phyloP scores from a whole-genome alignment of 2,329 filamentous ascomycete genomes.

The Colletotrichum sp. region DNA sequence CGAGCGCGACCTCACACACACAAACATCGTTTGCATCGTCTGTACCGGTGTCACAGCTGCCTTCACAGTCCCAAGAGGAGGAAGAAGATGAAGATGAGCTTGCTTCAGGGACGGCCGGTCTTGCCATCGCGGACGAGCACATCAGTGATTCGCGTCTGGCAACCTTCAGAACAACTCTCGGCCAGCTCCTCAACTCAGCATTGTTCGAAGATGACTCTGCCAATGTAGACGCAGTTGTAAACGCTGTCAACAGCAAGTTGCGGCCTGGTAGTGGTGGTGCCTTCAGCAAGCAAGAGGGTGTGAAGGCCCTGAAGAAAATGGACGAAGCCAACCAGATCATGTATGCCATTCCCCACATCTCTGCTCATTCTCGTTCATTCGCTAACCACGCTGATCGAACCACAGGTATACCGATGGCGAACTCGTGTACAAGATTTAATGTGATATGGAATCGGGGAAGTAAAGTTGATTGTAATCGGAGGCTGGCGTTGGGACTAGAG shows the following conservation, averaged over 20 bases:
- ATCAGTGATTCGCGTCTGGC: constrained; percentile 69
- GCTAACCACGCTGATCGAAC: background rate
- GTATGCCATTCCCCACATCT: constrained; percentile 57
- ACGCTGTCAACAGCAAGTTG: constrained; percentile 78
- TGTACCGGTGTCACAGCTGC: constrained; percentile 74
- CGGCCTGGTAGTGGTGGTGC: constrained; percentile 54
- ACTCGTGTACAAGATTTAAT: constrained; percentile 72
- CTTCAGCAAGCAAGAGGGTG: constrained; percentile 76
- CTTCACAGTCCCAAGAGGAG: constrained; percentile 47
- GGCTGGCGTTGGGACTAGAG: background rate
- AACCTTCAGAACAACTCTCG: constrained; percentile 80
- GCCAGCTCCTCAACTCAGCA: constrained; percentile 79
- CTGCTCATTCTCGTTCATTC: background rate
- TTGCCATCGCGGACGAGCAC: constrained; percentile 48
- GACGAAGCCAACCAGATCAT: constrained; percentile 89
- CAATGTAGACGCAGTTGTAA: constrained; percentile 74
- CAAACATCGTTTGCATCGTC: constrained; percentile 79
- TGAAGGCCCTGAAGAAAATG: constrained; percentile 79
- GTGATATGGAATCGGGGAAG: background rate
- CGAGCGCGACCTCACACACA: constrained; percentile 43
- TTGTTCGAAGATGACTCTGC: constrained; percentile 91
- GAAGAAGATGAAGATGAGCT: constrained; percentile 49
- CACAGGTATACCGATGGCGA: constrained; percentile 65
- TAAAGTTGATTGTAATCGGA: background rate
- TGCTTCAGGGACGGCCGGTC: constrained; percentile 43